Conservation (phyloP, 2,329 filamentous ascomycete genomes). For the Ophiosphaerella narmari region DNA sequence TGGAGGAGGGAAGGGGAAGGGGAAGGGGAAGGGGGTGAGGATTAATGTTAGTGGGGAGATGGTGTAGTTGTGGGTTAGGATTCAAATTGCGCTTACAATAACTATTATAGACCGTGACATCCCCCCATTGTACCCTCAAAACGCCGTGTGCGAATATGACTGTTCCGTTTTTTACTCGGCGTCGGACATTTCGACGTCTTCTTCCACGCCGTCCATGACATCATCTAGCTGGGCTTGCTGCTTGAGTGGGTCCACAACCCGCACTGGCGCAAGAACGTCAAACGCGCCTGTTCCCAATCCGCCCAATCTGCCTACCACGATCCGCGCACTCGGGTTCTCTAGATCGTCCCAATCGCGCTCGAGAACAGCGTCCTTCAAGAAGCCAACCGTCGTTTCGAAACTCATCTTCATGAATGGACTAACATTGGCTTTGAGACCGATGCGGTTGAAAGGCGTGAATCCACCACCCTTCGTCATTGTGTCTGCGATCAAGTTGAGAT, state of each 20-base stretch:
- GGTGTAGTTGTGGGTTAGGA: not conserved
- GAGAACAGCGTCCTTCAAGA: constrained; percentile 88
- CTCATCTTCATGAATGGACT: constrained; percentile 98
- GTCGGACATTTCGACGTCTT: constrained; percentile 19
- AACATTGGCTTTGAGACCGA: constrained; percentile 81
- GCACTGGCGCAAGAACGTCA: constrained; percentile 68
- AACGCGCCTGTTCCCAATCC: constrained; percentile 89
- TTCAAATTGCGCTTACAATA: not conserved
- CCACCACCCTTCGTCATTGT: constrained; percentile 94
- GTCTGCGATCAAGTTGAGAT: constrained; percentile 94
- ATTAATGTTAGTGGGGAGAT: constrained; percentile 13
- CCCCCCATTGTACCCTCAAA: not conserved
- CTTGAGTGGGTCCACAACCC: constrained; percentile 35
- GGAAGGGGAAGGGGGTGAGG: constrained; percentile 6
- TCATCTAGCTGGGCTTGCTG: constrained; percentile 11
- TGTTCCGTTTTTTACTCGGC: not conserved
- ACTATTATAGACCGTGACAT: not conserved
- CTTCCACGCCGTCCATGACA: constrained; percentile 18
- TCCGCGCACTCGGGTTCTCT: constrained; percentile 79
- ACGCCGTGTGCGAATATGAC: not conserved
- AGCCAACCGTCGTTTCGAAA: constrained; percentile 95
- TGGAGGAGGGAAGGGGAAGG: constrained; percentile 3
- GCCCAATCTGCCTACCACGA: constrained; percentile 83
- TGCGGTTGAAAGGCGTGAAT: constrained; percentile 91
- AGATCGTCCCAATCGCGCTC: constrained; percentile 91